phyloP scores from a whole-genome alignment of 331 rosid genomes.

The Ulmus americana region DNA sequence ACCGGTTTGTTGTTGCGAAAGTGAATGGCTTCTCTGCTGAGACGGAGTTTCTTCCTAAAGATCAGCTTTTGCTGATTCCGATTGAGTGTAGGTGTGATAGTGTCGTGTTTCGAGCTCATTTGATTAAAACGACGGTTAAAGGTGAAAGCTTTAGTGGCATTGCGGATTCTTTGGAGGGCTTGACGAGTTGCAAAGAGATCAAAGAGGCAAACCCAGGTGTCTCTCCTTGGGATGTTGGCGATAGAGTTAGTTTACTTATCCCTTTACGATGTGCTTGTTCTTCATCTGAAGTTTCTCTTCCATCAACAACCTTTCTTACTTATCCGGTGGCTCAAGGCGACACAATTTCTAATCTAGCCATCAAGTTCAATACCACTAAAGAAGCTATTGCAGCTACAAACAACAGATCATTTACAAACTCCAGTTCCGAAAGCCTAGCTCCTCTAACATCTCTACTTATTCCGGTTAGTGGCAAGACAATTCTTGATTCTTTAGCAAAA shows the following conservation, averaged over 20 bases:
- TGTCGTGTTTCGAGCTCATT: conserved; percentile 40
- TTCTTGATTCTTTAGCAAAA: conserved; percentile 36
- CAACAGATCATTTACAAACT: conserved; percentile 29
- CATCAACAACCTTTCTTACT: conserved; percentile 50
- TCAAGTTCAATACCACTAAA: conserved; percentile 49
- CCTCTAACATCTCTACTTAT: conserved; percentile 62
- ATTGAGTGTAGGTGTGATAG: conserved; percentile 57
- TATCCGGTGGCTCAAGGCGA: conserved; percentile 69
- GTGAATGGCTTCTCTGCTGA: conserved; percentile 66
- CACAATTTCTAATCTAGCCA: conserved; percentile 56
- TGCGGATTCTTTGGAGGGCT: conserved; percentile 64
- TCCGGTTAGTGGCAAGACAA: conserved; percentile 50
- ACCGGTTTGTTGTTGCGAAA: conserved; percentile 41
- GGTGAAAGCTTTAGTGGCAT: conserved; percentile 70
- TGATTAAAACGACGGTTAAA: conserved; percentile 41
- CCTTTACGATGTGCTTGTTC: conserved; percentile 85
- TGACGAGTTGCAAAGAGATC: conserved; percentile 65
- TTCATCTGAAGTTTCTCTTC: conserved; percentile 27
- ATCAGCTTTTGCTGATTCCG: conserved; percentile 65
- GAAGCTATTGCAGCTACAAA: conserved; percentile 56
- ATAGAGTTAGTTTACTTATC: conserved; percentile 35
- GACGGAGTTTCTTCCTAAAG: conserved; percentile 46
- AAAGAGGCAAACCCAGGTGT: conserved; percentile 49
- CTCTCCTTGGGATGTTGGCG: conserved; percentile 46
- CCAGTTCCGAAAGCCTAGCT: conserved; percentile 27